Evolutionary conservation across 1,284 basidiomycete genomes (phyloP).

Genomic region (Albatrellus sp.): DNA sequence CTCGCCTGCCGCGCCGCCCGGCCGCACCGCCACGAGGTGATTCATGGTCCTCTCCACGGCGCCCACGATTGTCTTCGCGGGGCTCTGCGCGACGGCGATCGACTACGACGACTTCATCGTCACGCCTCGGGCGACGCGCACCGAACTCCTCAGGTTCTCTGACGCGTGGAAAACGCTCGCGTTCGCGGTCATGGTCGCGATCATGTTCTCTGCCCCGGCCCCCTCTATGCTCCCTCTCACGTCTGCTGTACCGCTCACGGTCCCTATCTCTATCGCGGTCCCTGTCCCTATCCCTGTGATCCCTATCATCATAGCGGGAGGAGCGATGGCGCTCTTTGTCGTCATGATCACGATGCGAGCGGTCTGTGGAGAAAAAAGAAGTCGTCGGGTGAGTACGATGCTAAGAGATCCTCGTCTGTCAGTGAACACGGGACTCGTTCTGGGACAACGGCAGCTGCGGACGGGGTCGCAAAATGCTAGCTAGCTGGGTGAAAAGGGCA

Average conservation of each 20-base stretch:
- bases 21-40: slow-evolving; percentile 21
- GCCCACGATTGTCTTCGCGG: slow-evolving; percentile 34
- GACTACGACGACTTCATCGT: slow-evolving; percentile 16
- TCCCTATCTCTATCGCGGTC: slow-evolving; percentile 30
- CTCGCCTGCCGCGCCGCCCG: slow-evolving; percentile 19
- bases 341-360: slow-evolving; percentile 25
- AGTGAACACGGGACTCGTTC: slow-evolving; percentile 14
- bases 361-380: slow-evolving; percentile 16
- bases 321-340: slow-evolving; percentile 26
- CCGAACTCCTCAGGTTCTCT: slow-evolving; percentile 26
- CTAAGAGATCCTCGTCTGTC: slow-evolving; percentile 14
- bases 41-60: slow-evolving; percentile 13
- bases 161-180: slow-evolving; percentile 14
- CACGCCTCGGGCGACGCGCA: slow-evolving; percentile 34
- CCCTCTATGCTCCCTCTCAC: slow-evolving; percentile 4
- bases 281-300: slow-evolving; percentile 22
- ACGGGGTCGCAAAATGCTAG: slow-evolving; percentile 18
- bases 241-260: slow-evolving; percentile 19
- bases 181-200: slow-evolving; percentile 22
- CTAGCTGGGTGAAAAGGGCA: slow-evolving; percentile 50
- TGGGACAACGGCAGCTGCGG: slow-evolving; percentile 6
- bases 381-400: slow-evolving; percentile 17
- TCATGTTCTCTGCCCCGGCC: slow-evolving; percentile 11
- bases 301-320: slow-evolving; percentile 31
- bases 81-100: slow-evolving; percentile 15